phyloP scores from a whole-genome alignment of 805 yeast genomes.

The Middelhovenomyces tepae region DNA sequence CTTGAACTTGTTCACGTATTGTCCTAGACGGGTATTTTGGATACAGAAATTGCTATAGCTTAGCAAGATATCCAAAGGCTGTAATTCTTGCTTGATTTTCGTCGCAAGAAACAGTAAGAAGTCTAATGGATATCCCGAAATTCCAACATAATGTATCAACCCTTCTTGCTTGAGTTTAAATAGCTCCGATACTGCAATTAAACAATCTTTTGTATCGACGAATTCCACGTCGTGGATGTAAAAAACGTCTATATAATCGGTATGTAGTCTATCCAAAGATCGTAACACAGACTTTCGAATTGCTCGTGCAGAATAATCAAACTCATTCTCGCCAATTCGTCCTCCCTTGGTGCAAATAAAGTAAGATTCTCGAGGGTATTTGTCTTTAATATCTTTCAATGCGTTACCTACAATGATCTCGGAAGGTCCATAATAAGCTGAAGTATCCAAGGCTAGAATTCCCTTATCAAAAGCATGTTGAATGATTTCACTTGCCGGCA shows the following conservation, averaged over 20 bases:
- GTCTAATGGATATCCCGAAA: constrained; percentile 81
- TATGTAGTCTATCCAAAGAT: constrained; percentile 56
- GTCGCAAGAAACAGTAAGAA: constrained; percentile 48
- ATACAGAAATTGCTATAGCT: constrained; percentile 77
- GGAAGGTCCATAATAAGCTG: constrained; percentile 90
- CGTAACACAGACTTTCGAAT: constrained; percentile 57
- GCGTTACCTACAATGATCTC: constrained; percentile 69
- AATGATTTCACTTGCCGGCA: constrained; percentile 53
- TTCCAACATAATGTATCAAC: constrained; percentile 54
- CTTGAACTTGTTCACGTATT: constrained; percentile 31
- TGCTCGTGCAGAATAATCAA: constrained; percentile 60
- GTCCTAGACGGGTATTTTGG: constrained; percentile 56
- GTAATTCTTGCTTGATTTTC: constrained; percentile 30
- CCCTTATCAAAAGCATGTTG: constrained; percentile 56
- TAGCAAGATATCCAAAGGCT: constrained; percentile 64
- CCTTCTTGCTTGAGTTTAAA: constrained; percentile 56
- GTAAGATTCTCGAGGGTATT: constrained; percentile 50
- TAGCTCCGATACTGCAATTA: constrained; percentile 57
- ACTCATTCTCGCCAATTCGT: constrained; percentile 54
- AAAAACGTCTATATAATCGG: constrained; percentile 68
- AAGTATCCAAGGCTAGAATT: constrained; percentile 73
- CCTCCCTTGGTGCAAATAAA: constrained; percentile 84
- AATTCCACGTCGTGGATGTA: constrained; percentile 89
- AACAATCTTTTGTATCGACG: constrained; percentile 43
- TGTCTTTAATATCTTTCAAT: constrained; percentile 32